Evolutionary conservation across 2,329 filamentous ascomycete genomes (phyloP), one percentile per base, ranked within the genome.

Genomic region (Cercospora nicotianae): DNA sequence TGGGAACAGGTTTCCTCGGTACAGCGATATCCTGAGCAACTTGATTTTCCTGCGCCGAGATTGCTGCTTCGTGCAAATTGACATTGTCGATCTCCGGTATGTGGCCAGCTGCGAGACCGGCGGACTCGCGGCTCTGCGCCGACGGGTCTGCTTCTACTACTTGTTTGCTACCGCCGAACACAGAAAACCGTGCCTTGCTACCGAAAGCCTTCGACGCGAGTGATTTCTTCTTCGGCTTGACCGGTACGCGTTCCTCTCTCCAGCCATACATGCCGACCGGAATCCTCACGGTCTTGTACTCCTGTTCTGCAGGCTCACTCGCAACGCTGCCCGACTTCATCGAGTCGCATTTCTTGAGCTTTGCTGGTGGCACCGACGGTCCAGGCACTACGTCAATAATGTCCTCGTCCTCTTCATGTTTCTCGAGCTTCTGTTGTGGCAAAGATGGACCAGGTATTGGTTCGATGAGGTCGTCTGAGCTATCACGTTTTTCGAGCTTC

Each of bases 211-310:
- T 53, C 36, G 48, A n/a, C 16, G 20, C 55, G 23, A 48, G 9
- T 8, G 63, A 58, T 23, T 59, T 39, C 33, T 53, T 53, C 36
- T 68, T 68, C 18, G 48, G 26, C 18, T 60, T 67, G 51, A 39
- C 55, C 3, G 58, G 45, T 28, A 36, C 36, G 33, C 55, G 58
- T 9, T 61, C 62, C 20, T 65, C 62, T 13, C 20, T 36, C 10
- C 45, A 68, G 9, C 62, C 62, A 26, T 68, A 68, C 66, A 68
- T 68, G 28, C 66, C 62, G 23, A 64, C 20, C 12, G 66, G 66
- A 9, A 68, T 51, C n/a, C 42, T 45, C 23, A 68, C 58, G 16
- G 36, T 64, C 30, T 67, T 42, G 16, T 64, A 58, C 30, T 63
- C 18, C 33, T 39, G 51, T 30, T 64, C 55, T 33, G 28, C 53